Evolutionary conservation across 495 filamentous ascomycete species (phyloP), one percentile per base, ranked within the genome.

Genomic region (Trichocladium uniseriatum): DNA sequence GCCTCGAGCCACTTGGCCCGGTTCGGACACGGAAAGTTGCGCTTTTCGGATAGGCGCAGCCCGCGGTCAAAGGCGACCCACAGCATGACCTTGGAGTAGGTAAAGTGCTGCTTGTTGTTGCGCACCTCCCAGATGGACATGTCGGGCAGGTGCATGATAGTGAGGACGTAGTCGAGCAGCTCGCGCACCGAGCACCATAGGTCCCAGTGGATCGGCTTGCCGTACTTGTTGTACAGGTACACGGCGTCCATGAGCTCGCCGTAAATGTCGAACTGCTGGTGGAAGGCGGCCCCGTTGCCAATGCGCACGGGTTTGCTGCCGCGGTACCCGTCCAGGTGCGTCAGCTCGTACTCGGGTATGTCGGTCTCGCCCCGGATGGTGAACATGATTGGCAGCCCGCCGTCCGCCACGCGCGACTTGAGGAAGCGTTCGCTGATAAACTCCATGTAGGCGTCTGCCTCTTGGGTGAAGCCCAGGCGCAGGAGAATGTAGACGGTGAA

Each of bases 41-140:
- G 70, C 60, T 84, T 86, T 31, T 87, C 83, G 2, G 82, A 71
- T 3, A 87, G 73, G 1, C 83, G 80, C 15, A 87, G 62, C 9
- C 79, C 83, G 11, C 83, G 79, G 60, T 86, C 83, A 42, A 87
- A 73, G 35, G 82, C 82, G 4, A 87, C 83, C 83, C 83, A 87
- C 19, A 87, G 69, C 79, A 86, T 84, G 52, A 87, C 74, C 54
- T 86, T 83, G 13, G 79, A 82, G 63, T 86, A 86, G 38, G 81
- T 73, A 53, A 86, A 87, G 60, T 85, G 76, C 58, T 86, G 81
- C 61, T 81, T 80, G 51, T 79, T 69, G 38, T 82, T 83, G 43
- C 83, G 77, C 16, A 84, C 82, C 60, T 87, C 83, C 83, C 83
- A 86, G 56, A 87, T 86, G 14, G 80, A 84, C 82, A 85, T 86